A percentile compares a stretch with the other conserved stretches of the same genome.
phyloP scores from a whole-genome alignment of 805 yeast species.

The Kluyveromyces starmeri region DNA sequence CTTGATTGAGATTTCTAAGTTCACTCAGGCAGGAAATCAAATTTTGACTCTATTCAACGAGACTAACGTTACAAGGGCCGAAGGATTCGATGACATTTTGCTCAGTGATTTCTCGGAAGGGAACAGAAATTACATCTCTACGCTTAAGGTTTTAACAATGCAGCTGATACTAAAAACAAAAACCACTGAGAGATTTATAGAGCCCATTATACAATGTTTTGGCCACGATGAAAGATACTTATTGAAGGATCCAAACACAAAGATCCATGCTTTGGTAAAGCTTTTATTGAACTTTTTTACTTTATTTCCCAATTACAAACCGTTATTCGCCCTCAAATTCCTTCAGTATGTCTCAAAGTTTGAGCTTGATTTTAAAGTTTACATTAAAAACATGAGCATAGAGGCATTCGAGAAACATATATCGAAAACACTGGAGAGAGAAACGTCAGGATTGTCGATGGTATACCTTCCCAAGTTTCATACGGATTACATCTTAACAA shows the following conservation, averaged over 20 bases:
- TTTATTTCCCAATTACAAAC: constrained; percentile 13
- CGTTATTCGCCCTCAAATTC: constrained; percentile 25
- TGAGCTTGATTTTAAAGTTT: constrained; percentile 15
- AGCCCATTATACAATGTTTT: constrained; percentile 16
- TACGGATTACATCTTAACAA: neutral
- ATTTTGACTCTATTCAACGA: constrained; percentile 18
- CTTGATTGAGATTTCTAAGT: constrained; percentile 10
- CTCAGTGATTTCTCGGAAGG: constrained; percentile 17
- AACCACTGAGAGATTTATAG: constrained; percentile 6
- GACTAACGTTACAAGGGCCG: constrained; percentile 12
- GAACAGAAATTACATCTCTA: constrained; percentile 18
- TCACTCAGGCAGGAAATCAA: constrained; percentile 11
- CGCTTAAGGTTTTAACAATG: constrained; percentile 22
- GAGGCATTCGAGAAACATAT: constrained; percentile 15
- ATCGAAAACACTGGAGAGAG: neutral
- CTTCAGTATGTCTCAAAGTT: constrained; percentile 22
- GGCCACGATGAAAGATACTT: constrained; percentile 21
- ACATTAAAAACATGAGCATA: constrained; percentile 17
- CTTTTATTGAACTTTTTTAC: constrained; percentile 21
- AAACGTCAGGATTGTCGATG: neutral
- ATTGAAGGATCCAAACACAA: constrained; percentile 13
- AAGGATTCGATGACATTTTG: constrained; percentile 14
- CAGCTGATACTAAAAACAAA: constrained; percentile 22
- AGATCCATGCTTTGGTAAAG: constrained; percentile 18
- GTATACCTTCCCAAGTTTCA: constrained; percentile 2